Evolutionary conservation across 192 early-diverging fungal genomes (phyloP).

Genomic region (Coemansia sp.): DNA sequence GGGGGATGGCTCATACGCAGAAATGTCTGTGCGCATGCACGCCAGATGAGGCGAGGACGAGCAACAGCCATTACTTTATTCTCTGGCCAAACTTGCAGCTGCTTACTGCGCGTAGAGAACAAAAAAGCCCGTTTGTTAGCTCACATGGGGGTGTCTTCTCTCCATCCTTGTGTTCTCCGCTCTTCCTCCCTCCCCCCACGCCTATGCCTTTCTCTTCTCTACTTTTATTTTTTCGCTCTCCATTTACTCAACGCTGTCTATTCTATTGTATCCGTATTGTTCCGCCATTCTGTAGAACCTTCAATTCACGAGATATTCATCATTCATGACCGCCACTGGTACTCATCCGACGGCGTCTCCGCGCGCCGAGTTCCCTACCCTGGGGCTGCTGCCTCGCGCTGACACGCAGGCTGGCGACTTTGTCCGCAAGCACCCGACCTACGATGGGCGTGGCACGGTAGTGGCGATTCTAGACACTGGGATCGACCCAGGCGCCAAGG

Average conservation of each 20-base stretch:
- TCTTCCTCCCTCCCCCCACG: neutral
- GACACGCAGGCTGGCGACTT: conserved; percentile 85
- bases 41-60: neutral
- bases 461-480: conserved; percentile 93
- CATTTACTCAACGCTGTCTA: neutral
- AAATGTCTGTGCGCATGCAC: neutral
- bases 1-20: neutral
- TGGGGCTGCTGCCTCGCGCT: conserved; percentile 65
- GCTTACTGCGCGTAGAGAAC: neutral
- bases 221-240: neutral
- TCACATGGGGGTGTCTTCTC: neutral
- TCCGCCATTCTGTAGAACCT: neutral
- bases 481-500: conserved; percentile 89
- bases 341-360: conserved; percentile 37
- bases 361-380: conserved; percentile 63
- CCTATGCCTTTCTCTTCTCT: neutral
- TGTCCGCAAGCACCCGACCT: conserved; percentile 72
- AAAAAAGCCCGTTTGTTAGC: neutral
- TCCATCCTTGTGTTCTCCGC: neutral
- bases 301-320: conserved; percentile 6
- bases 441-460: conserved; percentile 86
- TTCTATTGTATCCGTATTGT: neutral
- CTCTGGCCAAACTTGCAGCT: neutral
- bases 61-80: neutral
- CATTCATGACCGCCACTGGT: neutral